These are phyloP conservation scores for Pleurotus sapidus DNA, from an alignment of 768 basidiomycete species.

Conservation along the genomic window DNA sequence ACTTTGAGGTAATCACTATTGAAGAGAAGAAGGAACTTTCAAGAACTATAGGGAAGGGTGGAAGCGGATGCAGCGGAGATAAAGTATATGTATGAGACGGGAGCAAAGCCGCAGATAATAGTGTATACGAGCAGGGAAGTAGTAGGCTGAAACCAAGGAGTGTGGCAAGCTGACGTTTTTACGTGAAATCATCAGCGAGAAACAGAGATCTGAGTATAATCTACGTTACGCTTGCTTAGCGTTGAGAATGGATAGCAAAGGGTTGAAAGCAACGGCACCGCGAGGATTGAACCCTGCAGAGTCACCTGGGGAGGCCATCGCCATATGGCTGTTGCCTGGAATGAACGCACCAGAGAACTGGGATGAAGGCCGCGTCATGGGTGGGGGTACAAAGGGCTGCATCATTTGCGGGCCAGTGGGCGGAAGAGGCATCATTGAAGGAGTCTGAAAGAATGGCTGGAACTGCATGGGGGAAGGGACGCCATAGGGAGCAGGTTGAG, in stretches of 20 bases:
- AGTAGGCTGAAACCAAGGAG: not conserved
- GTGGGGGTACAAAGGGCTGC: not conserved
- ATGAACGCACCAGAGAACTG: not conserved
- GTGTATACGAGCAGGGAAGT: not conserved
- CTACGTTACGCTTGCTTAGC: constrained; percentile 7
- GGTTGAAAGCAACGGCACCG: not conserved
- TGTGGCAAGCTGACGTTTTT: not conserved
- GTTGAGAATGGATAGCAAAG: constrained; percentile 24
- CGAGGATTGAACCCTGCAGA: not conserved
- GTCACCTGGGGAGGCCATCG: not conserved
- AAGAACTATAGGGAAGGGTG: not conserved
- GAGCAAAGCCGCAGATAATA: not conserved
- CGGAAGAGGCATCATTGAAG: constrained; percentile 12
- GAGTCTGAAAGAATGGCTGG: constrained; percentile 9
- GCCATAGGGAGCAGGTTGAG: not conserved
- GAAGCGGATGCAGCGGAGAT: constrained; percentile 2
- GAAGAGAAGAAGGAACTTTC: too few relatives aligned
- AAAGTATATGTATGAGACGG: constrained; percentile 1
- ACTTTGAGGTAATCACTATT: too few relatives aligned
- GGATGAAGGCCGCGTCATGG: constrained; percentile 13
- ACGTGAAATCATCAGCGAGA: not conserved
- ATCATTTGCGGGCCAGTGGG: not conserved
- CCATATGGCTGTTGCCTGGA: not conserved
- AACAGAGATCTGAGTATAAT: not conserved
- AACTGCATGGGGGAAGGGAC: not conserved